Base-by-base conservation (phyloP, 148 eudicot genomes). In the Fagopyrum homotropicum region DNA sequence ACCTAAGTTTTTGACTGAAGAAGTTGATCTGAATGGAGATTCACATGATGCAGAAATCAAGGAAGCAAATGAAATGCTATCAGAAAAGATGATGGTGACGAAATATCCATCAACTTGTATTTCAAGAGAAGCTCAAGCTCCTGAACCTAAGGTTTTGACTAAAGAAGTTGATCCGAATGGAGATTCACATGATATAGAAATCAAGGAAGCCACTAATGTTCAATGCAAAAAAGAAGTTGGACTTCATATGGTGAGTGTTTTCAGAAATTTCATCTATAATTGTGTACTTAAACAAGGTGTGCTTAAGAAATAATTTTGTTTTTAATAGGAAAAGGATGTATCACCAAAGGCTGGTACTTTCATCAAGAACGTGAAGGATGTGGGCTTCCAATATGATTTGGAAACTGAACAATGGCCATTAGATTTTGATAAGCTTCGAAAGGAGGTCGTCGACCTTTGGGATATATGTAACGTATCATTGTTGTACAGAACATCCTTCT, bases 401-500 rank as follows among this genome's bases (percentile, higher is more conserved):
- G 80, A 54, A 57, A 78, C 30, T 75, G 10, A 81, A 45, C 54
- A 73, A 79, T 10, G 87, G 92, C 90, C 81, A 88, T 44, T 44
- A 10, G 94, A 95, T 81, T 88, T 88, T 77, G 88, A 75, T 72
- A 90, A 78, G 70, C 88, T 95, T 54, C 94, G 84, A 73, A 80
- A 66, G 75, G 96, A 89, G 79, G 89, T 95, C 29, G 80, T 92
- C 74, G 82, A 77, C 76, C 91, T 92, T 55, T 95, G 99, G 99
- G 81, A 82, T 76, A 78, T 80, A 77, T 95, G 97, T 86, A 80
- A 85, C 72, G 83, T 90, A 59, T 85, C 96, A 55, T 84, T 95
- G 76, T 86, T 92, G 70, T 97, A 95, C 81, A 90, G 97, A 78
- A 90, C 94, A 44, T 85, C 83, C 75, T 90, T 92, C 84, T 95